These are phyloP conservation scores for Hanseniaspora occidentalis DNA, from an alignment of 805 yeast genomes.

Conservation along the genomic window DNA sequence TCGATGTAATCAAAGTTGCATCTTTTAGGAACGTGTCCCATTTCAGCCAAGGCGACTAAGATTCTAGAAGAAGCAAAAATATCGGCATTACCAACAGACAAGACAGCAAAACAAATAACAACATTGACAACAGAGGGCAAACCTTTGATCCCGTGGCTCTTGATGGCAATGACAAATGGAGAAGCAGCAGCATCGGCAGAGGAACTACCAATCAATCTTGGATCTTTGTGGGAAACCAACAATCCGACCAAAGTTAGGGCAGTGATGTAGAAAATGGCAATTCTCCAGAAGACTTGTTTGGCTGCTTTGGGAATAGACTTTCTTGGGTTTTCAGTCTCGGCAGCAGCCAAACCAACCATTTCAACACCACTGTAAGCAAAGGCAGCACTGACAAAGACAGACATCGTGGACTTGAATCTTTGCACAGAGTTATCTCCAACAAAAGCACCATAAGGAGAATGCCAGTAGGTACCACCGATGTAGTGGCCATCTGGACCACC, in stretches of 20 bases:
- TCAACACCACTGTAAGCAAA: constrained; percentile 71
- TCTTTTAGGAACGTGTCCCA: constrained; percentile 54
- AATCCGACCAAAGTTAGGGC: constrained; percentile 48
- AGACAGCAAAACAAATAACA: constrained; percentile 50
- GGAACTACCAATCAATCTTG: constrained; percentile 34
- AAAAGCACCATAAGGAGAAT: constrained; percentile 35
- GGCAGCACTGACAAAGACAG: constrained; percentile 66
- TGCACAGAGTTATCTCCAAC: constrained; percentile 29
- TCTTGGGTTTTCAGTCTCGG: constrained; percentile 61
- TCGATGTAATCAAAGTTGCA: constrained; percentile 53
- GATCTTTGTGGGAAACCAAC: constrained; percentile 50
- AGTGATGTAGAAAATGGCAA: constrained; percentile 55
- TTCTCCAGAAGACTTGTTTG: constrained; percentile 78
- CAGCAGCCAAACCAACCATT: constrained; percentile 63
- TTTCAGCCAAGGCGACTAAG: constrained; percentile 52
- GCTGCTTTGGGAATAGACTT: constrained; percentile 57
- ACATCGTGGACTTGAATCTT: constrained; percentile 49
- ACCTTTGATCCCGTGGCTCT: constrained; percentile 48
- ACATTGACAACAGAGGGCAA: constrained; percentile 56
- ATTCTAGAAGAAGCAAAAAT: constrained; percentile 63
- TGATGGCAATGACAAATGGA: constrained; percentile 64
- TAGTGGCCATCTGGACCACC: constrained; percentile 36
- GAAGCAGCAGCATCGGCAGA: constrained; percentile 51
- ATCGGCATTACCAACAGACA: constrained; percentile 55
- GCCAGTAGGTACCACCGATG: constrained; percentile 40